Percentiles rank a stretch among this genome's conserved stretches.
These are phyloP conservation scores for Phytophthora fragariae DNA, from an alignment of 352 stramenopile species.

Conservation along the genomic window DNA sequence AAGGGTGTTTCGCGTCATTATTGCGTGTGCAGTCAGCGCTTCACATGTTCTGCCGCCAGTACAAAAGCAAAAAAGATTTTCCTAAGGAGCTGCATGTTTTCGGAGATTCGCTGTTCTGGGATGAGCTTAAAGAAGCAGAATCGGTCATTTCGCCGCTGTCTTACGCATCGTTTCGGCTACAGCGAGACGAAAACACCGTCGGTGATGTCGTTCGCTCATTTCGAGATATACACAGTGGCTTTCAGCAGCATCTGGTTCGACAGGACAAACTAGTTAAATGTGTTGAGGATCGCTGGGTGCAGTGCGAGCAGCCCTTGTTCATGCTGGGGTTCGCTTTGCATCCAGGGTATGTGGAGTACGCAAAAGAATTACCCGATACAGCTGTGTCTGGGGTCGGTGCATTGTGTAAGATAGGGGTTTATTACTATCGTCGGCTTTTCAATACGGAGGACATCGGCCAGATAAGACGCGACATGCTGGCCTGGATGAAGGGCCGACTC, in stretches of 20 bases:
- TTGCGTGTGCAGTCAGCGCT: constrained; percentile 11
- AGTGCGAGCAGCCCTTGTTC: no score
- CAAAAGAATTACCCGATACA: no score
- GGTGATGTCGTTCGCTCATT: constrained; percentile 17
- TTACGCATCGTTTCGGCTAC: constrained; percentile 1
- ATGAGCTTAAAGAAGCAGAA: constrained; percentile 4
- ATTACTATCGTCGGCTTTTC: no score
- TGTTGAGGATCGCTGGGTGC: no score
- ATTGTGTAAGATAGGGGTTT: no score
- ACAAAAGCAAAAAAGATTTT: neutral
- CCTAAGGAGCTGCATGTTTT: neutral
- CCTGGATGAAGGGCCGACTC: no score
- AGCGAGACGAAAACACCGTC: constrained; percentile 12
- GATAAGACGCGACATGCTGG: no score
- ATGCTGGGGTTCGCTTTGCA: no score
- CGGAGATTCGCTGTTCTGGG: constrained; percentile 5
- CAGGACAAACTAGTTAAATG: no score
- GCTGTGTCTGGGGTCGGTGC: no score
- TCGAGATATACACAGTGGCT: constrained; percentile 5
- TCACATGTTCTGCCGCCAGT: neutral
- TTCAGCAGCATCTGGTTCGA: neutral
- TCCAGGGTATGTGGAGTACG: no score
- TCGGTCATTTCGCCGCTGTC: constrained; percentile 8
- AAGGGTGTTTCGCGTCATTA: constrained; percentile 16
- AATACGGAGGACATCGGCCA: no score